Percentiles rank a stretch among this genome's conserved stretches.
These are phyloP conservation scores for Rhizophlyctis rosea DNA, from an alignment of 192 early-diverging fungal genomes.

Conservation along the genomic window DNA sequence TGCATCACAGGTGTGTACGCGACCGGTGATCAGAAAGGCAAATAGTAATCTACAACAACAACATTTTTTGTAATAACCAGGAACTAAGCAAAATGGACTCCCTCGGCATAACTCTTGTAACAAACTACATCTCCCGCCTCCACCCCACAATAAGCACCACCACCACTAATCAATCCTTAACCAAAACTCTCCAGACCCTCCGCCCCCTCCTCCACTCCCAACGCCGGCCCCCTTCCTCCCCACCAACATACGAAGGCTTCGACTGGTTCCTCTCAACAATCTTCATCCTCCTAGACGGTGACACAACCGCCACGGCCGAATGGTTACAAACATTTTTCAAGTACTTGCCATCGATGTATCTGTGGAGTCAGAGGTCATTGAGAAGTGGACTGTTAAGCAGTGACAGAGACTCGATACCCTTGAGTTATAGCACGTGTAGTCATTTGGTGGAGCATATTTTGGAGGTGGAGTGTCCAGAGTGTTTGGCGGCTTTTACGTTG, in stretches of 20 bases:
- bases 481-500: slow-evolving; percentile 47
- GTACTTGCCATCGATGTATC: slow-evolving; percentile 24
- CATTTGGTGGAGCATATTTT: slow-evolving; percentile 44
- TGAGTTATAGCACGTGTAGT: slow-evolving; percentile 35
- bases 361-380: slow-evolving; percentile 31
- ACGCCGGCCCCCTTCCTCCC: not conserved
- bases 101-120: too few relatives aligned
- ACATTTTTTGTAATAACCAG: too few relatives aligned
- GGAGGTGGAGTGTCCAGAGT: slow-evolving; percentile 37
- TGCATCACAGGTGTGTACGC: too few relatives aligned
- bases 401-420: slow-evolving; percentile 17
- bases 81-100: too few relatives aligned
- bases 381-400: not conserved
- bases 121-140: too few relatives aligned
- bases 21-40: too few relatives aligned
- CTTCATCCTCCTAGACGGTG: slow-evolving; percentile 30
- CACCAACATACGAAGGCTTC: slow-evolving; percentile 28
- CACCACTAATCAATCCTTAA: not conserved
- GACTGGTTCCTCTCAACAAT: slow-evolving; percentile 48
- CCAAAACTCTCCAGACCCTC: not conserved
- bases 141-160: not conserved
- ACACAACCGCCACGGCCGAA: slow-evolving; percentile 3
- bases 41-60: too few relatives aligned
- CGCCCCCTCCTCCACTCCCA: not conserved
- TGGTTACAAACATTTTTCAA: slow-evolving; percentile 17